Evolutionary conservation across 345 rosid species (phyloP), one percentile per base, ranked within the genome.

Genomic region (Heritiera littoralis): DNA sequence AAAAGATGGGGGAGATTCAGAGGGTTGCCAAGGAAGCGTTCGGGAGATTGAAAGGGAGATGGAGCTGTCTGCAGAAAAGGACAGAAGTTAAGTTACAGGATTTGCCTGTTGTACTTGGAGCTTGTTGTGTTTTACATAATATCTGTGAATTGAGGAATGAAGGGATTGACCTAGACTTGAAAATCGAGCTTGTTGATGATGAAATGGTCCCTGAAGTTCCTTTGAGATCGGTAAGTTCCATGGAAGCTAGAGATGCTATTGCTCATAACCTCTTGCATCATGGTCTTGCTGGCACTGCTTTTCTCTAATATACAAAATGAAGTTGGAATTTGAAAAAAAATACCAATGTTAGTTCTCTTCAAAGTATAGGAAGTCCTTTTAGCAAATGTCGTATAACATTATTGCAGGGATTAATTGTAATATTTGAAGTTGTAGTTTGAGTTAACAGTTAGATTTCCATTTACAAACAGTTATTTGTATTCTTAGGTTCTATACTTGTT

Each of bases 161-260:
- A 45, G 38, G 55, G 11, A 45, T 68, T 7, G 73, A 68, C 38
- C 55, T 55, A 23, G 73, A 23, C 54, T 68, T 68, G 73, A 46
- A 68, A 68, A 20, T 68, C 20, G 73, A 46, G 55, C 38, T 68
- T 46, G 55, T 5, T 68, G 73, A 68, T 20, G 73, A 68, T 68
- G 73, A 23, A 5, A 68, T 68, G 55, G 73, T 23, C 38, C 73
- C 73, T 46, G 73, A 68, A 68, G 73, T 46, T 45, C 38, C 73
- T 68, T 68, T 68, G 55, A 68, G 49, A 68, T 68, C 73, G 38
- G 73, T 46, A 11, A 68, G 73, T 68, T 68, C 73, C 9, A 45
- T 68, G 73, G 46, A 68, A 46, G 73, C 73, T 68, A 68, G 73
- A 46, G 73, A 68, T 68, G 73, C 73, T 20, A 68, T 68, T 46